A percentile compares a stretch with the other conserved stretches of the same genome.
phyloP scores from a whole-genome alignment of 257 asterid genomes.

The Eustoma russellianum region DNA sequence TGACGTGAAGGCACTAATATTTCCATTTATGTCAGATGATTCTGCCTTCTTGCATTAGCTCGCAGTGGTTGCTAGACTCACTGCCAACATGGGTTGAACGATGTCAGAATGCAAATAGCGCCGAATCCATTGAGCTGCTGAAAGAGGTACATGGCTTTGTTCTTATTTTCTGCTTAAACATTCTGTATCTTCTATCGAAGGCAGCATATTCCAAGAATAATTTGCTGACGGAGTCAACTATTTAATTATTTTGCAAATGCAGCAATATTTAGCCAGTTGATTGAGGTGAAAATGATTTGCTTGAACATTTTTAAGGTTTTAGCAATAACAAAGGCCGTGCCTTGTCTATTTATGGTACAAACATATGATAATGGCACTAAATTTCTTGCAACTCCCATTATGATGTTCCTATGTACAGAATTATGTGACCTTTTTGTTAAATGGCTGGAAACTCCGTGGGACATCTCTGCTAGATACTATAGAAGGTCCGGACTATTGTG shows the following conservation, averaged over 20 bases:
- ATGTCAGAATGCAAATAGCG: slow-evolving; percentile 67
- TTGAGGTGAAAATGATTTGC: neutral
- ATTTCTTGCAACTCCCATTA: too few relatives aligned
- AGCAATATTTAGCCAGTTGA: neutral
- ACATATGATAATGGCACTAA: too few relatives aligned
- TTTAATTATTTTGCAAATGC: neutral
- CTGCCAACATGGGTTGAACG: slow-evolving; percentile 60
- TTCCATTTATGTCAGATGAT: slow-evolving; percentile 57
- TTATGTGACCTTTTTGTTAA: too few relatives aligned
- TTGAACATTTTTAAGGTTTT: neutral
- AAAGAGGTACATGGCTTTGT: slow-evolving; percentile 59
- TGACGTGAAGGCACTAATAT: slow-evolving; percentile 13
- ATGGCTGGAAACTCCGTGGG: too few relatives aligned
- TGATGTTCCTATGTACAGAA: too few relatives aligned
- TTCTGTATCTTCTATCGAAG: neutral
- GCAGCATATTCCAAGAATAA: neutral
- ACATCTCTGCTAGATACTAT: too few relatives aligned
- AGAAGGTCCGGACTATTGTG: too few relatives aligned
- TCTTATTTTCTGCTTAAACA: neutral
- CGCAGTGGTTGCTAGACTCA: slow-evolving; percentile 59
- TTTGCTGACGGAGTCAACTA: neutral
- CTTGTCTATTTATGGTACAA: too few relatives aligned
- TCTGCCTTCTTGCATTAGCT: slow-evolving; percentile 39
- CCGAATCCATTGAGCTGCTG: slow-evolving; percentile 66
- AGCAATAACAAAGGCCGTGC: too few relatives aligned